Percentiles rank a stretch among this genome's conserved stretches.
phyloP scores from a whole-genome alignment of 2,329 filamentous ascomycete species.

The Aureobasidium sp. region DNA sequence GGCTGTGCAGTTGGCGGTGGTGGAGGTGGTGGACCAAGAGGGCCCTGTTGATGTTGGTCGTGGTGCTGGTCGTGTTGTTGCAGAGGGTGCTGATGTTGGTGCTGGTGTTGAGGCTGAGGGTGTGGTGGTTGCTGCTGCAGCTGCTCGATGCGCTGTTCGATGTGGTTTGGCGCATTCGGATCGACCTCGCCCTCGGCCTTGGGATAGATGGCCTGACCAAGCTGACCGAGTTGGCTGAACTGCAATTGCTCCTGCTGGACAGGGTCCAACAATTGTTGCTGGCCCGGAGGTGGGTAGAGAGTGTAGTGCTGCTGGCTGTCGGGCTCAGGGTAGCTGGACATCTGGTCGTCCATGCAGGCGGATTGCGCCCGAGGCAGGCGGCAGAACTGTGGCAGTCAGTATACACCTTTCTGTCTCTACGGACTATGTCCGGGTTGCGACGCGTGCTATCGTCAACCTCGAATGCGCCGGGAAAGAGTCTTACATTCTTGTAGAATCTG shows the following conservation, averaged over 20 bases:
- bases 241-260: constrained; percentile 27
- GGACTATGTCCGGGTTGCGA: constrained; percentile 5
- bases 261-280: constrained; percentile 26
- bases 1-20: constrained; percentile 14
- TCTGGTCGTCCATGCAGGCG: constrained; percentile 18
- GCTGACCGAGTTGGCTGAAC: constrained; percentile 25
- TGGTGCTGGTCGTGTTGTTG: constrained; percentile 22
- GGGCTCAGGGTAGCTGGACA: constrained; percentile 29
- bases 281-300: constrained; percentile 25
- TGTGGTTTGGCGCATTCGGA: constrained; percentile 19
- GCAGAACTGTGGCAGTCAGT: constrained; percentile 7
- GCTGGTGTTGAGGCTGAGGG: constrained; percentile 16
- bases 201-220: constrained; percentile 24
- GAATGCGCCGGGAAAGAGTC: constrained; percentile 9
- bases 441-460: neutral
- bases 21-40: constrained; percentile 8
- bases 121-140: constrained; percentile 27
- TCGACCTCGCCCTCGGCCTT: constrained; percentile 25
- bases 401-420: neutral
- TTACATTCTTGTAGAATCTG: neutral
- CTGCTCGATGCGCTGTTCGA: constrained; percentile 24
- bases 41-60: constrained; percentile 22
- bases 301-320: constrained; percentile 29
- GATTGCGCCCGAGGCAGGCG: neutral
- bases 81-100: constrained; percentile 19